phyloP scores from a whole-genome alignment of 352 stramenopile genomes.

The Globisporangium mamillatum region DNA sequence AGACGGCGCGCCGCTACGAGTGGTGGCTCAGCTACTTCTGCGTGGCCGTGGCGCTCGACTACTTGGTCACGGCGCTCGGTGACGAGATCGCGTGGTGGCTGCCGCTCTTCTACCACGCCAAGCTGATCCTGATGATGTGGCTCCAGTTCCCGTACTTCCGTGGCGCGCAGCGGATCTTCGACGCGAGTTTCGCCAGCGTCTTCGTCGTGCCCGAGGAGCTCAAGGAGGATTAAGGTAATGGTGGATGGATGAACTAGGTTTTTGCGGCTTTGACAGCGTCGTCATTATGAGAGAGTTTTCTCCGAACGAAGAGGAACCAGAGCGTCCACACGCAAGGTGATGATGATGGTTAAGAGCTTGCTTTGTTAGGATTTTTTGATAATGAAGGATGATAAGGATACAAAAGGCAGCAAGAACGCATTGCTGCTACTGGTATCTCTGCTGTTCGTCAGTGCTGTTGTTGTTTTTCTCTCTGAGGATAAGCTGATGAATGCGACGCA shows the following conservation, averaged over 20 bases:
- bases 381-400: background rate
- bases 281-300: background rate
- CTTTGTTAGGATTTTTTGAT: conserved; percentile 6
- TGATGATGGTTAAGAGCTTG: background rate
- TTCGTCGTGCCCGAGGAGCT: conserved; percentile 48
- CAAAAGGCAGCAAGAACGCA: background rate
- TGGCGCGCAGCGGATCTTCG: conserved; percentile 79
- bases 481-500: conserved; percentile 61
- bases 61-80: conserved; percentile 55
- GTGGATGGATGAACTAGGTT: background rate
- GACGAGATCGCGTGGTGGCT: conserved; percentile 76
- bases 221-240: conserved; percentile 32
- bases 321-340: background rate
- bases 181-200: conserved; percentile 65
- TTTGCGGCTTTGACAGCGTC: background rate
- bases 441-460: conserved; percentile 8
- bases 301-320: background rate
- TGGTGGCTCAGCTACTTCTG: conserved; percentile 88
- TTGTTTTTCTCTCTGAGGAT: conserved; percentile 46
- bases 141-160: conserved; percentile 91
- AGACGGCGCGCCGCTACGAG: conserved; percentile 76
- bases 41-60: conserved; percentile 67
- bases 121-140: conserved; percentile 83
- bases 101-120: conserved; percentile 84
- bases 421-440: background rate